phyloP scores from a whole-genome alignment of 371 early-diverging fungal species.

The Lichtheimia hyalospora region DNA sequence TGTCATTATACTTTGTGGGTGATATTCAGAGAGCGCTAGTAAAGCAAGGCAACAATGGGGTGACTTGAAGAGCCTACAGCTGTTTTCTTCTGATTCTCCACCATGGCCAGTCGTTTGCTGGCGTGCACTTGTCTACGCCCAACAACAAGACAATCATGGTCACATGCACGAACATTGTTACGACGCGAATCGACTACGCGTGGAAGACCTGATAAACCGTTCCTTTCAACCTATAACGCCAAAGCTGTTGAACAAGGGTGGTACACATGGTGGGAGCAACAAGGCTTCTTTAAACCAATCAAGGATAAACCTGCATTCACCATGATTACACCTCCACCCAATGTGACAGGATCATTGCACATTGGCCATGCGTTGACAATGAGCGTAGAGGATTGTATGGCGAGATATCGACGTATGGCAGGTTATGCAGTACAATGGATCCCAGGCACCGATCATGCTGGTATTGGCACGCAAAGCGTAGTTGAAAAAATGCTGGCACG shows the following conservation, averaged over 20 bases:
- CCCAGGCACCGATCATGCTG: conserved; percentile 98
- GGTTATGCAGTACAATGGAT: conserved; percentile 86
- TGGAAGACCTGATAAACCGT: conserved; percentile 26
- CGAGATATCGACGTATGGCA: conserved; percentile 87
- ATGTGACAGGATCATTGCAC: conserved; percentile 96
- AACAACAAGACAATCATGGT: not conserved
- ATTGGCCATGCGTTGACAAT: conserved; percentile 95
- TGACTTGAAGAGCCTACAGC: not conserved
- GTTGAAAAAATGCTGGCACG: conserved; percentile 89
- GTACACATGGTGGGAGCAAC: conserved; percentile 72
- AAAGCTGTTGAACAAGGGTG: conserved; percentile 63
- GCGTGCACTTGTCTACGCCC: not conserved
- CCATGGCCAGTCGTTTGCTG: not conserved
- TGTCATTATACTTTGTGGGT: no score
- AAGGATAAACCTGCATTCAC: conserved; percentile 32
- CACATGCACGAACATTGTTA: not conserved
- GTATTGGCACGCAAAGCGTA: conserved; percentile 96
- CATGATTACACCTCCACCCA: conserved; percentile 96
- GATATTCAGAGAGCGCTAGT: no score
- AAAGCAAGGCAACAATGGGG: no score
- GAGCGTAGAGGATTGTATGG: conserved; percentile 86
- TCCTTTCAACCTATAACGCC: conserved; percentile 28
- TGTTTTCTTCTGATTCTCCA: not conserved
- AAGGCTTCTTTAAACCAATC: conserved; percentile 42
- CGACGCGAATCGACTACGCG: not conserved